Percentiles rank a stretch among this genome's conserved stretches.
Evolutionary conservation across 164 flowering plant species (phyloP).

Genomic region (Akebia trifoliata): DNA sequence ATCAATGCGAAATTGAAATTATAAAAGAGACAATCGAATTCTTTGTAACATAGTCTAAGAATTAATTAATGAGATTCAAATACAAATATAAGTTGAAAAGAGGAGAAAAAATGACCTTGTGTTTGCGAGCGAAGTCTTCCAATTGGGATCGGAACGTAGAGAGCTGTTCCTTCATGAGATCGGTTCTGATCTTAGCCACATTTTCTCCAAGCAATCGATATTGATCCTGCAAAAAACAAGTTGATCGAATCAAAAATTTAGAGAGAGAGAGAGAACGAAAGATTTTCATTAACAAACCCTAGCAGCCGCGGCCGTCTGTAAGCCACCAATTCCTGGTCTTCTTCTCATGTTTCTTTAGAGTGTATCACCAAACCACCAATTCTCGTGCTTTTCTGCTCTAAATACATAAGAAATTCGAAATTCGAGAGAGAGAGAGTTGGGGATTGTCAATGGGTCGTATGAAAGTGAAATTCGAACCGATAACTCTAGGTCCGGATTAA

Average conservation of each 20-base stretch:
- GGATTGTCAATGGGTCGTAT: too few relatives aligned
- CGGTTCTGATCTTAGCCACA: conserved; percentile 86
- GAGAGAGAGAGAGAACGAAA: neutral
- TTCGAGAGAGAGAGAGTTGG: too few relatives aligned
- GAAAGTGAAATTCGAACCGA: too few relatives aligned
- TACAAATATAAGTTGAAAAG: neutral
- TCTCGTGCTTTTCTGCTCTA: too few relatives aligned
- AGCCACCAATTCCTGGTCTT: conserved; percentile 42
- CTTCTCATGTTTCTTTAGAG: conserved; percentile 25
- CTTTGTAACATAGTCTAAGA: too few relatives aligned
- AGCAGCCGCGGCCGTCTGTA: conserved; percentile 39
- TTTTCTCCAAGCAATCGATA: conserved; percentile 88
- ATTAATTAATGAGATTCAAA: neutral
- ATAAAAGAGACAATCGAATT: too few relatives aligned
- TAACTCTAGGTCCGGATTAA: too few relatives aligned
- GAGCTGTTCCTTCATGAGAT: conserved; percentile 93
- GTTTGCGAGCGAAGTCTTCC: conserved; percentile 95
- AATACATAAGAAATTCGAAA: too few relatives aligned
- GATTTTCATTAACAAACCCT: conserved; percentile 26
- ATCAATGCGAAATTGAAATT: too few relatives aligned
- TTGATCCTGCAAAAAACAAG: conserved; percentile 53
- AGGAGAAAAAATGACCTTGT: conserved; percentile 51
- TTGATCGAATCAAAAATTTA: neutral
- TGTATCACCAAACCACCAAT: too few relatives aligned
- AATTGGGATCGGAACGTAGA: conserved; percentile 84